phyloP scores from a whole-genome alignment of 352 stramenopile genomes.

The Globisporangium polare region DNA sequence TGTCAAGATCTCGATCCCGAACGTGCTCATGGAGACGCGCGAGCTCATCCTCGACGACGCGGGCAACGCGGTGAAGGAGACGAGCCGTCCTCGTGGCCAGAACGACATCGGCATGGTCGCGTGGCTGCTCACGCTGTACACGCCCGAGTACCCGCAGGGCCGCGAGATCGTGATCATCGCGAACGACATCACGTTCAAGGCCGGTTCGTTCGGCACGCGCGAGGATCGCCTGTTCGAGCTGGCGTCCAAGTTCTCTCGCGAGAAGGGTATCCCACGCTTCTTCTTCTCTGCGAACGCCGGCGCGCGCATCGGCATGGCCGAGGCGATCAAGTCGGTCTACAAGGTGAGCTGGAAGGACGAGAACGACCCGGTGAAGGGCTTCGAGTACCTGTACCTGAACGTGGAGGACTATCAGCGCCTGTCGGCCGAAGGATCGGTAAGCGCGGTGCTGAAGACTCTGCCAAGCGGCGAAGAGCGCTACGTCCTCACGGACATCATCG shows the following conservation, averaged over 20 bases:
- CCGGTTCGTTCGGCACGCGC: conserved; percentile 98
- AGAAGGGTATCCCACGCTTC: conserved; percentile 92
- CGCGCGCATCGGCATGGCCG: conserved; percentile 97
- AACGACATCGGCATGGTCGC: conserved; percentile 99
- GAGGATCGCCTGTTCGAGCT: conserved; percentile 99
- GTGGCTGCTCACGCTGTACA: conserved; percentile 98
- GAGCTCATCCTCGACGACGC: conserved; percentile 92
- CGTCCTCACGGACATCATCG: conserved; percentile 97
- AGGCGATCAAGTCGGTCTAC: conserved; percentile 98
- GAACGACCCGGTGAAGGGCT: conserved; percentile 95
- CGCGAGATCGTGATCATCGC: conserved; percentile 98
- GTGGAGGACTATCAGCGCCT: conserved; percentile 93
- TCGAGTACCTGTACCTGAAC: conserved; percentile 98
- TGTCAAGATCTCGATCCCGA: conserved; percentile 72
- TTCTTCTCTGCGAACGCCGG: conserved; percentile 99
- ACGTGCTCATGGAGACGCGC: conserved; percentile 91
- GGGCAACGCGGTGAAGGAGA: conserved; percentile 54
- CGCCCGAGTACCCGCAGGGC: conserved; percentile 96
- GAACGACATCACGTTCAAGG: conserved; percentile 99
- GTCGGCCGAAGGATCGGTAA: conserved; percentile 87
- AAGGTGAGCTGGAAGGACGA: conserved; percentile 97
- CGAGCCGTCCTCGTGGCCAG: conserved; percentile 83
- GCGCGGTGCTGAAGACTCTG: conserved; percentile 70
- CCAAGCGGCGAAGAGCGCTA: conserved; percentile 85
- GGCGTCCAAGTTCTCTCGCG: conserved; percentile 93